phyloP scores from a whole-genome alignment of 2,329 filamentous ascomycete species.

The Uncinocarpus reesii region DNA sequence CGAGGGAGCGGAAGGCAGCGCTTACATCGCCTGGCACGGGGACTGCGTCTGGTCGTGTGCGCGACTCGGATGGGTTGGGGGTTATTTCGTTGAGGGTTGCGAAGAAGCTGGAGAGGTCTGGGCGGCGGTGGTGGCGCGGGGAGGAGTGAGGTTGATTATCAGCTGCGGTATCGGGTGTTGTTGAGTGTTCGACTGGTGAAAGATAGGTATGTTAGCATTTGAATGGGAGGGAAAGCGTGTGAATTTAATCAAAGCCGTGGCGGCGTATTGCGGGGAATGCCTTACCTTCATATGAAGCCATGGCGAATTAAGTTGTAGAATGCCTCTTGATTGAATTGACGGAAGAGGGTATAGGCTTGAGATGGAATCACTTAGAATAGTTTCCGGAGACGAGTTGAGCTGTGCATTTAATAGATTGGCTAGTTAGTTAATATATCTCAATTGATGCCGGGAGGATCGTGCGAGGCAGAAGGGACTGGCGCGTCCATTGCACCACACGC shows the following conservation, averaged over 20 bases:
- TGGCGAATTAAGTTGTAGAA: constrained; percentile 17
- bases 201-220: constrained; percentile 5
- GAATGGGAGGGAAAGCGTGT: background rate
- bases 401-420: background rate
- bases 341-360: too few relatives aligned
- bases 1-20: constrained; percentile 49
- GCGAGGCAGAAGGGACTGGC: constrained; percentile 10
- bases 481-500: background rate
- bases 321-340: background rate
- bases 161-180: constrained; percentile 24
- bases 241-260: background rate
- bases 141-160: constrained; percentile 20
- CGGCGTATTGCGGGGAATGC: background rate
- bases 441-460: constrained; percentile 2
- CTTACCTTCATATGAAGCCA: constrained; percentile 37
- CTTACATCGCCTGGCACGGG: constrained; percentile 52
- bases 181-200: constrained; percentile 34
- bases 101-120: constrained; percentile 57
- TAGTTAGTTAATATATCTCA: background rate
- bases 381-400: background rate
- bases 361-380: too few relatives aligned
- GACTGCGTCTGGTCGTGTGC: constrained; percentile 47
- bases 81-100: constrained; percentile 50
- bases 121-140: constrained; percentile 38
- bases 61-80: constrained; percentile 38